Evolutionary conservation across 345 rosid genomes (phyloP).

Genomic region (Eucalyptus shirleyi): DNA sequence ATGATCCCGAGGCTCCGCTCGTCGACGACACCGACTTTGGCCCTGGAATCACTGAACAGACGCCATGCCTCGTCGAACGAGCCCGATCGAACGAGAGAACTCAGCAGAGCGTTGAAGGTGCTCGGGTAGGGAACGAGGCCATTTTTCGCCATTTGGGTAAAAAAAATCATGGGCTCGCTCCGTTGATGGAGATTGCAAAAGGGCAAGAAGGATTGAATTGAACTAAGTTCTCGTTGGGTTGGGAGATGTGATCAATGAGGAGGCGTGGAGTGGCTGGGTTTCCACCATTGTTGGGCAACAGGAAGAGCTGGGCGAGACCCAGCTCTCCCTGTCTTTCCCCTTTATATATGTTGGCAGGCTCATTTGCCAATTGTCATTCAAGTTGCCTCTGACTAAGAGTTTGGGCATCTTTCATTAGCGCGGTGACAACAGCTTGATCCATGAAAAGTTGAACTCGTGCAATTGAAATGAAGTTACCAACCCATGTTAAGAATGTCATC

Average conservation of each 20-base stretch:
- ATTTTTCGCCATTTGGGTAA: conserved; percentile 32
- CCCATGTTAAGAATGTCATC: not conserved
- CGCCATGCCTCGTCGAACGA: conserved; percentile 30
- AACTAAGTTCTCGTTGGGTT: conserved; percentile 13
- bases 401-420: not conserved
- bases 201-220: conserved; percentile 15
- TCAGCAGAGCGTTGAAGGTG: conserved; percentile 33
- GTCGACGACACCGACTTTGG: conserved; percentile 34
- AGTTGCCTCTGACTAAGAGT: not conserved
- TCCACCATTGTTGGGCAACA: conserved; percentile 34
- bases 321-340: not conserved
- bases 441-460: not conserved
- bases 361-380: not conserved
- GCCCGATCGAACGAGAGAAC: conserved; percentile 19
- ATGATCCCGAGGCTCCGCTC: conserved; percentile 60
- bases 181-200: conserved; percentile 26
- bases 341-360: not conserved
- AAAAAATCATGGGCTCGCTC: conserved; percentile 31
- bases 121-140: conserved; percentile 30
- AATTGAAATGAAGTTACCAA: not conserved
- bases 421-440: not conserved
- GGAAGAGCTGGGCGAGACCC: conserved; percentile 1
- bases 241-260: conserved; percentile 25
- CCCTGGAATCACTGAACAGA: conserved; percentile 21
- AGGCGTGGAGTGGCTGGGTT: conserved; percentile 34